These are phyloP conservation scores for Trichophyton verrucosum DNA, from an alignment of 2,329 filamentous ascomycete species.

Conservation along the genomic window DNA sequence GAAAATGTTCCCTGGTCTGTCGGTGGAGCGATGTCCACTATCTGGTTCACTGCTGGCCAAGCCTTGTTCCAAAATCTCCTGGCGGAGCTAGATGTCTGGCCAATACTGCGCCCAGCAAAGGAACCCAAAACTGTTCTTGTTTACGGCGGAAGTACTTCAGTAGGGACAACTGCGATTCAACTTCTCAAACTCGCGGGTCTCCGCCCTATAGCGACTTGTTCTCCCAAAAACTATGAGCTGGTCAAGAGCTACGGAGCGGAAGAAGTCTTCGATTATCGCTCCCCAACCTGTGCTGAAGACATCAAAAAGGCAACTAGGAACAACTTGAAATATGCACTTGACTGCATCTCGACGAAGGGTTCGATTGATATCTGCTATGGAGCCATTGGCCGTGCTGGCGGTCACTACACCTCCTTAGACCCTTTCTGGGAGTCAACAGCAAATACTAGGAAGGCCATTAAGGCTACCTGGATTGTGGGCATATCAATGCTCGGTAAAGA, in stretches of 20 bases:
- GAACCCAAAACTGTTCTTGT: slow-evolving; percentile 28
- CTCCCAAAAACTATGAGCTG: slow-evolving; percentile 23
- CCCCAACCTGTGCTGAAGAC: slow-evolving; percentile 8
- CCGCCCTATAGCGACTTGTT: slow-evolving; percentile 25
- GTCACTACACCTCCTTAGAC: slow-evolving; percentile 16
- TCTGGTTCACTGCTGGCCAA: slow-evolving; percentile 19
- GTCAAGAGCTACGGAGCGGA: slow-evolving; percentile 26
- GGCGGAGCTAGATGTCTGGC: slow-evolving; percentile 8
- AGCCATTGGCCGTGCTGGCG: slow-evolving; percentile 16
- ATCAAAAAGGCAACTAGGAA: slow-evolving; percentile 15
- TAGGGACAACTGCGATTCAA: slow-evolving; percentile 29
- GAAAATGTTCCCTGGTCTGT: slow-evolving; percentile 21
- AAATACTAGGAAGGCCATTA: slow-evolving; percentile 7
- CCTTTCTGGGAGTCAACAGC: slow-evolving; percentile 1
- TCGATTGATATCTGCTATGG: slow-evolving; percentile 15
- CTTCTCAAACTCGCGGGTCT: slow-evolving; percentile 20
- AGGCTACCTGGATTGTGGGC: slow-evolving; percentile 14
- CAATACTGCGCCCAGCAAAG: slow-evolving; percentile 7
- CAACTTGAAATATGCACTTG: slow-evolving; percentile 11
- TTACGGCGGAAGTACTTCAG: slow-evolving; percentile 35
- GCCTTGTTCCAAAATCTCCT: slow-evolving; percentile 21
- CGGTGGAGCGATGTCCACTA: slow-evolving; percentile 23
- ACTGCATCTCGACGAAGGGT: slow-evolving; percentile 10
- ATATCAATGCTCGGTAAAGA: slow-evolving; percentile 12
- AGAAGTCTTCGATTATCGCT: slow-evolving; percentile 21